Evolutionary conservation across 2,329 filamentous ascomycete genomes (phyloP).

Genomic region (Tolypocladium guangdongense): DNA sequence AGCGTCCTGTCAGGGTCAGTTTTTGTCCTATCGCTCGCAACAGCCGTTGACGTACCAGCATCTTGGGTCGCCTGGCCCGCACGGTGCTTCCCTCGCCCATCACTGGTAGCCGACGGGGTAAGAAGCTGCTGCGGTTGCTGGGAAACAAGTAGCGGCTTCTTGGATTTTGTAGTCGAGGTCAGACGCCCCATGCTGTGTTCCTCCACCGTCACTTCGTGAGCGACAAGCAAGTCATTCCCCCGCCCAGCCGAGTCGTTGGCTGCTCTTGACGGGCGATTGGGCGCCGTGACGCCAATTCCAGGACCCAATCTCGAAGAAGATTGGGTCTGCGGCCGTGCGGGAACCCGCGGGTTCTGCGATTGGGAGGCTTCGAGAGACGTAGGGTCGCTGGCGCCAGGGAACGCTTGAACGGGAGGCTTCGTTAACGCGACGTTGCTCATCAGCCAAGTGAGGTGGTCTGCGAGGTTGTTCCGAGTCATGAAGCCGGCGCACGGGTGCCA

Average conservation of each 20-base stretch:
- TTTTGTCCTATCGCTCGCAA: not conserved
- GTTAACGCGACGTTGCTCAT: slow-evolving; percentile 33
- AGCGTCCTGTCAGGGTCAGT: not conserved
- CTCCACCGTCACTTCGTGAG: slow-evolving; percentile 14
- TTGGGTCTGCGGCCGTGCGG: not conserved
- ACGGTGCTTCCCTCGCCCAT: slow-evolving; percentile 9
- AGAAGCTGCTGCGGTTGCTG: slow-evolving; percentile 30
- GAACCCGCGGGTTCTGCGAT: slow-evolving; percentile 10
- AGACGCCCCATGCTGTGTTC: slow-evolving; percentile 33
- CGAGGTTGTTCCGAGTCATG: slow-evolving; percentile 54
- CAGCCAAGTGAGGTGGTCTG: slow-evolving; percentile 47
- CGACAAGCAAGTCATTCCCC: slow-evolving; percentile 12
- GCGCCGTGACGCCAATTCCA: not conserved
- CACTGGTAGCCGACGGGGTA: slow-evolving; percentile 22
- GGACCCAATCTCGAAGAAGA: not conserved
- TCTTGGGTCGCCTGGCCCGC: slow-evolving; percentile 4
- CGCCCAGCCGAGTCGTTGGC: slow-evolving; percentile 12
- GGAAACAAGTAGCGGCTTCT: slow-evolving; percentile 32
- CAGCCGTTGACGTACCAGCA: slow-evolving; percentile 2
- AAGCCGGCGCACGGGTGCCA: slow-evolving; percentile 25
- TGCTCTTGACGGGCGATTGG: slow-evolving; percentile 2
- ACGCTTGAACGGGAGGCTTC: slow-evolving; percentile 27
- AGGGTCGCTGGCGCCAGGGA: slow-evolving; percentile 20
- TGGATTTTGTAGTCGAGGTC: slow-evolving; percentile 30
- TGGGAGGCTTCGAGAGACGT: slow-evolving; percentile 13